A percentile compares a stretch with the other conserved stretches of the same genome.
Conservation (phyloP, 306 rosid species). For the Pterocarpus macrocarpus region DNA sequence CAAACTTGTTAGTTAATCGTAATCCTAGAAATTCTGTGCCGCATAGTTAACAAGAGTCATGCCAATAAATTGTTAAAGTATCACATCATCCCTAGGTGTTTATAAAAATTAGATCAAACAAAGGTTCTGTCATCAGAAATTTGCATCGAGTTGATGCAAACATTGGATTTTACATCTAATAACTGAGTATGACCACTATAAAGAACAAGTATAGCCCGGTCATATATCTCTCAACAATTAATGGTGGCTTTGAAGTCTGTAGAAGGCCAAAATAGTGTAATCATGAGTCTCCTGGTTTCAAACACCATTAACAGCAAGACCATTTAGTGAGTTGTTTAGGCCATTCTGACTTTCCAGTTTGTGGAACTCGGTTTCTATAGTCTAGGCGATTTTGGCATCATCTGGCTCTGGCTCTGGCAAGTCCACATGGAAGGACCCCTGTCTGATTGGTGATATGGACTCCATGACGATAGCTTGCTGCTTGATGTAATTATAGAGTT, state of each 20-base stretch:
- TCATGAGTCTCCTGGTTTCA: background rate
- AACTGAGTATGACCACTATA: background rate
- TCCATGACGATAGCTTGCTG: conserved; percentile 53
- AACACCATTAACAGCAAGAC: background rate
- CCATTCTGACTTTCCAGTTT: background rate
- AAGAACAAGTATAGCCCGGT: background rate
- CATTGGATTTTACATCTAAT: conserved; percentile 15
- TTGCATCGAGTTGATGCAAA: conserved; percentile 44
- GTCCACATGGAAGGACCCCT: conserved; percentile 66
- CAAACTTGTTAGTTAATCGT: conserved; percentile 32
- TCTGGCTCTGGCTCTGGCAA: conserved; percentile 65
- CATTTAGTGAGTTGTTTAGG: background rate
- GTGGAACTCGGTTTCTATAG: conserved; percentile 59
- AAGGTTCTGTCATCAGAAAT: conserved; percentile 13
- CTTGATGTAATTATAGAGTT: conserved; percentile 60
- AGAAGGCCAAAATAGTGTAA: background rate
- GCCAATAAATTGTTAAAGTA: no score
- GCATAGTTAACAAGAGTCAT: background rate
- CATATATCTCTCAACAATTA: background rate
- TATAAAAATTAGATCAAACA: background rate
- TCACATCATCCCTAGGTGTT: conserved; percentile 13
- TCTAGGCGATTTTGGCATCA: conserved; percentile 55
- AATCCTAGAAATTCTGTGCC: background rate
- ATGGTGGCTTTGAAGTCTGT: background rate
- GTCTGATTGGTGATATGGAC: conserved; percentile 56